phyloP scores from a whole-genome alignment of 2,329 filamentous ascomycete species.

The Penicillium sp. region DNA sequence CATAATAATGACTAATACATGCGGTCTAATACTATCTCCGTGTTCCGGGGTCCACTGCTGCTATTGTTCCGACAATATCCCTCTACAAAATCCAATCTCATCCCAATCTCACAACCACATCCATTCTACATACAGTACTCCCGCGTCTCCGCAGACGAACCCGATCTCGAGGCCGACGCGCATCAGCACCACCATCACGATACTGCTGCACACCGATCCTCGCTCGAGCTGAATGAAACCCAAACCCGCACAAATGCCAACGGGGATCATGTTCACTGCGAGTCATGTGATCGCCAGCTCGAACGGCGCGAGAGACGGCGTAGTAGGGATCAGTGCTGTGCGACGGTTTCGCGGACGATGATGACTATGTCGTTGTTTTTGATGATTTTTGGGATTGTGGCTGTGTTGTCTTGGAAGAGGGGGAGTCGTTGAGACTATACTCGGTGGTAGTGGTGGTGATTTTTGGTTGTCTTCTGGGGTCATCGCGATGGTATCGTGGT shows the following conservation, averaged over 20 bases:
- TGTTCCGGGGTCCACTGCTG: too few species aligned
- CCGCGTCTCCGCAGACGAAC: conserved; percentile 1
- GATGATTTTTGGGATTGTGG: conserved; percentile 6
- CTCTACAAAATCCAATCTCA: not conserved
- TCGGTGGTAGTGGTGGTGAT: too few species aligned
- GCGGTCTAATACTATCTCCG: too few species aligned
- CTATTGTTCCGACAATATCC: too few species aligned
- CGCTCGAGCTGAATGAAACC: not conserved
- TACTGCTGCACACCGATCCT: too few species aligned
- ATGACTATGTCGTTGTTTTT: not conserved
- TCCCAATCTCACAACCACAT: not conserved
- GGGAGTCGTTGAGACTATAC: not conserved
- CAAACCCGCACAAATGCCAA: not conserved
- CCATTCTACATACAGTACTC: not conserved
- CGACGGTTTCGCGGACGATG: not conserved
- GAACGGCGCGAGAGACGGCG: conserved; percentile 6
- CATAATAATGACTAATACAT: too few species aligned
- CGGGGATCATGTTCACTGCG: conserved; percentile 1
- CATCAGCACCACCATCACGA: not conserved
- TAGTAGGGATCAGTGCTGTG: not conserved
- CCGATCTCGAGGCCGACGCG: conserved; percentile 3
- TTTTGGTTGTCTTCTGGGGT: not conserved
- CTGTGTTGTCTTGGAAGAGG: not conserved
- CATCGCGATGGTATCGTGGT: not conserved
- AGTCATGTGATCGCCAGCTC: conserved; percentile 8